Conservation (phyloP, 371 early-diverging fungal species). For the Apophysomyces ossiformis region DNA sequence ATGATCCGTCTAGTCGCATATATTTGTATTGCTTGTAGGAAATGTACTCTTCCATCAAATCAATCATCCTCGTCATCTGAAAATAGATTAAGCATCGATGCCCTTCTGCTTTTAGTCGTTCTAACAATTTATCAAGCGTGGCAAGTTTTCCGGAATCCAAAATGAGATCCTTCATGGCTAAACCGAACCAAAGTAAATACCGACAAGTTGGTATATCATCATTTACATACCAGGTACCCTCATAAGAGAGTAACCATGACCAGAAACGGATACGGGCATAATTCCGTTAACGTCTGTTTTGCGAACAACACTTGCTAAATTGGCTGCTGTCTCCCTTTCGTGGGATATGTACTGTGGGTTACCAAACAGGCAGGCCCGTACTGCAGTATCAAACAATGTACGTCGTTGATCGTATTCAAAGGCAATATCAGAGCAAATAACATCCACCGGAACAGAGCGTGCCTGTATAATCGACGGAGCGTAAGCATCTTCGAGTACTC, state of each 20-base stretch:
- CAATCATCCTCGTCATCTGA: slow-evolving; percentile 99
- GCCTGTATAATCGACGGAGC: slow-evolving; percentile 43
- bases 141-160: slow-evolving; percentile 95
- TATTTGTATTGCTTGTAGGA: slow-evolving; percentile 90
- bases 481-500: neutral
- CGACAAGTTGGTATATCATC: neutral
- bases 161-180: slow-evolving; percentile 83
- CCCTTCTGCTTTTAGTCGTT: slow-evolving; percentile 87
- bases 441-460: slow-evolving; percentile 70
- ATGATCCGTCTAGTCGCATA: slow-evolving; percentile 95
- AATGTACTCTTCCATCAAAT: slow-evolving; percentile 95
- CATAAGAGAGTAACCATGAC: slow-evolving; percentile 51
- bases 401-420: slow-evolving; percentile 62
- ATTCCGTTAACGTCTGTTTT: slow-evolving; percentile 34
- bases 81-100: slow-evolving; percentile 97
- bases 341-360: slow-evolving; percentile 32
- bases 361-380: slow-evolving; percentile 58
- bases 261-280: slow-evolving; percentile 38
- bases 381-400: slow-evolving; percentile 52
- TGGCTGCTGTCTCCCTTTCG: slow-evolving; percentile 23
- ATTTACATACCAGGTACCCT: slow-evolving; percentile 45
- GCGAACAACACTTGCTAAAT: slow-evolving; percentile 26
- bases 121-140: slow-evolving; percentile 86
- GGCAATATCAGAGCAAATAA: slow-evolving; percentile 68
- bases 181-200: slow-evolving; percentile 13